Conservation (phyloP, 2,329 filamentous ascomycete species). For the Ceratocystis cacaofunesta region DNA sequence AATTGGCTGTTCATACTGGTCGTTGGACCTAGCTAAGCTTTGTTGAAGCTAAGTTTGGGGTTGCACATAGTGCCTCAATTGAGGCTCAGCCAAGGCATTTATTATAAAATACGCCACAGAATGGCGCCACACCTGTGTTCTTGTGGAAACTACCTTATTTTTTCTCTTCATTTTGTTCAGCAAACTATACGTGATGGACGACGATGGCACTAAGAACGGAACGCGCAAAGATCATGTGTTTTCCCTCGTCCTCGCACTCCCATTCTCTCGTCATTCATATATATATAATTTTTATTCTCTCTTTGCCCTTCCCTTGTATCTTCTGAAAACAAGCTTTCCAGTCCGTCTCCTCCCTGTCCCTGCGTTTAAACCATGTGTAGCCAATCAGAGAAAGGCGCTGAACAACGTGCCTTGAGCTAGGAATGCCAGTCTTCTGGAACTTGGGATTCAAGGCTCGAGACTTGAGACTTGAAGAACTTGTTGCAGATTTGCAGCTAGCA, state of each 20-base stretch:
- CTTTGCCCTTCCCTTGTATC: neutral
- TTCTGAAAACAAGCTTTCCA: neutral
- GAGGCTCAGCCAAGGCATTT: too few relatives aligned
- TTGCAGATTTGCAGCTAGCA: neutral
- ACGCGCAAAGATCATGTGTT: neutral
- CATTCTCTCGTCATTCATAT: neutral
- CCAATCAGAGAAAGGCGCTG: conserved; percentile 12
- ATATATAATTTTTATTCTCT: neutral
- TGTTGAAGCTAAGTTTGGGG: too few relatives aligned
- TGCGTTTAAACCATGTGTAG: neutral
- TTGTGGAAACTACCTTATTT: too few relatives aligned
- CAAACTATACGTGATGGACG: too few relatives aligned
- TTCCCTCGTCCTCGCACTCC: neutral
- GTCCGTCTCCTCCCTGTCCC: neutral
- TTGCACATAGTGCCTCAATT: too few relatives aligned
- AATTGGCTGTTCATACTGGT: too few relatives aligned
- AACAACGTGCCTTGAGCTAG: conserved; percentile 12
- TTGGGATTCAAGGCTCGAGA: neutral
- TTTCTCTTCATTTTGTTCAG: too few relatives aligned
- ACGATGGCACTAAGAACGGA: too few relatives aligned
- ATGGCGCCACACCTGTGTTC: too few relatives aligned
- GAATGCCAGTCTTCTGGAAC: neutral
- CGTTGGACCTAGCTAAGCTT: too few relatives aligned
- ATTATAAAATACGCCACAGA: too few relatives aligned
- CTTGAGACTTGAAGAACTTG: neutral